Percentiles rank a stretch among this genome's conserved stretches.
Evolutionary conservation across 768 basidiomycete species (phyloP).

Genomic region (Hygrophorus pudorinus): DNA sequence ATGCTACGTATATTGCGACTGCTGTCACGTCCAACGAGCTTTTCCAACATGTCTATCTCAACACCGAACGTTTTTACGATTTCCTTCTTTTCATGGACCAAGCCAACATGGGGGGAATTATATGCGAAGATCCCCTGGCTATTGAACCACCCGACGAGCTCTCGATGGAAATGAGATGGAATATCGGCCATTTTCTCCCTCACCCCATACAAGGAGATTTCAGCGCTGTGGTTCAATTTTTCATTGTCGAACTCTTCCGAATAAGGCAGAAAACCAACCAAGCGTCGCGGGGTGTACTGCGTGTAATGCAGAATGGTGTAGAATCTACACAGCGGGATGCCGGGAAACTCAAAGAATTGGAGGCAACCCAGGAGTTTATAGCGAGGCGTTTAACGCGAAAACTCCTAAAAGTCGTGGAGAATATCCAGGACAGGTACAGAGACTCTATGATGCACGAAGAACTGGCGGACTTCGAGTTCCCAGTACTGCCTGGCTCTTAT

Average conservation of each 20-base stretch:
- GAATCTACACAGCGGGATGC: slow-evolving; percentile 58
- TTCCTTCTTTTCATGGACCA: slow-evolving; percentile 93
- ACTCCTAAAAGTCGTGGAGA: slow-evolving; percentile 60
- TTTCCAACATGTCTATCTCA: slow-evolving; percentile 86
- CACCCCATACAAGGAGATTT: slow-evolving; percentile 75
- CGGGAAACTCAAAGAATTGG: slow-evolving; percentile 58
- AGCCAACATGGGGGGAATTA: slow-evolving; percentile 83
- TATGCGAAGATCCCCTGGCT: slow-evolving; percentile 72
- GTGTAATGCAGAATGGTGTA: slow-evolving; percentile 51
- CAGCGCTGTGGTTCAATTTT: slow-evolving; percentile 59
- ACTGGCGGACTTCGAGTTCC: slow-evolving; percentile 62
- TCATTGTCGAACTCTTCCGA: slow-evolving; percentile 78
- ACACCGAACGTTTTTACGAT: slow-evolving; percentile 86
- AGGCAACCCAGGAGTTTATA: slow-evolving; percentile 67
- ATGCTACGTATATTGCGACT: slow-evolving; percentile 89
- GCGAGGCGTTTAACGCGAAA: slow-evolving; percentile 70
- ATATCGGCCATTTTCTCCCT: slow-evolving; percentile 84
- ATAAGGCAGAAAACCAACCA: slow-evolving; percentile 56
- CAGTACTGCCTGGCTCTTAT: slow-evolving; percentile 79
- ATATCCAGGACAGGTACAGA: slow-evolving; percentile 49
- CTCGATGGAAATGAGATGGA: slow-evolving; percentile 81
- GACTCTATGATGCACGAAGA: slow-evolving; percentile 49
- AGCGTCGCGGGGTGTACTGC: slow-evolving; percentile 57
- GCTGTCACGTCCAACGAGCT: slow-evolving; percentile 93
- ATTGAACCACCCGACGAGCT: slow-evolving; percentile 60